Conservation (phyloP, 75 land plant species). For the Picea glauca region DNA sequence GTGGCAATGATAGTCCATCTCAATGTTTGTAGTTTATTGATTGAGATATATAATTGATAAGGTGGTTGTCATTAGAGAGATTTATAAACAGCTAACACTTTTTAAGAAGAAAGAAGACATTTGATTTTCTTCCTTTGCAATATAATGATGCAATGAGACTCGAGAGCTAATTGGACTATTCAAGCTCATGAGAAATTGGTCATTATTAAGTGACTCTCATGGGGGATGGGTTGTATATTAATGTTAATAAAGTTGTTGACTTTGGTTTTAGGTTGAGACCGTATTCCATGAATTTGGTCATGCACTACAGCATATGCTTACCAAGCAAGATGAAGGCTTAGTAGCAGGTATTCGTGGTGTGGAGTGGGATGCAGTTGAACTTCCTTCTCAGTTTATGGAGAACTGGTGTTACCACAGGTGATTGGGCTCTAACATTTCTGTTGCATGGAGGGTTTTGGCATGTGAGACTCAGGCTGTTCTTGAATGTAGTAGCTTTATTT, state of each 20-base stretch:
- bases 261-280: conserved; percentile 68
- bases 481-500: neutral
- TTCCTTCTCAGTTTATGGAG: conserved; percentile 98
- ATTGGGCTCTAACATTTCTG: neutral
- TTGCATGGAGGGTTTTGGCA: neutral
- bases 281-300: conserved; percentile 98
- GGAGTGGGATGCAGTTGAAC: conserved; percentile 97
- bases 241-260: neutral
- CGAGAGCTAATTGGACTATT: too few species aligned
- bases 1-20: neutral
- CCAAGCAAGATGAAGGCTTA: conserved; percentile 83
- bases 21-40: neutral
- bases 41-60: neutral
- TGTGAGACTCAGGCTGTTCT: neutral
- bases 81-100: neutral
- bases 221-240: neutral
- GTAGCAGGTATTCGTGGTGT: conserved; percentile 83
- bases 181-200: too few species aligned
- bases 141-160: too few species aligned
- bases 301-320: conserved; percentile 96
- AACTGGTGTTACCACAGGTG: conserved; percentile 98
- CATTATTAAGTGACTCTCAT: neutral
- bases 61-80: neutral
- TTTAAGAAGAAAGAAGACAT: neutral
- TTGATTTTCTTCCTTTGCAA: too few species aligned